Evolutionary conservation across 2,329 filamentous ascomycete genomes (phyloP).

Genomic region (Cordyceps cateniannulata): DNA sequence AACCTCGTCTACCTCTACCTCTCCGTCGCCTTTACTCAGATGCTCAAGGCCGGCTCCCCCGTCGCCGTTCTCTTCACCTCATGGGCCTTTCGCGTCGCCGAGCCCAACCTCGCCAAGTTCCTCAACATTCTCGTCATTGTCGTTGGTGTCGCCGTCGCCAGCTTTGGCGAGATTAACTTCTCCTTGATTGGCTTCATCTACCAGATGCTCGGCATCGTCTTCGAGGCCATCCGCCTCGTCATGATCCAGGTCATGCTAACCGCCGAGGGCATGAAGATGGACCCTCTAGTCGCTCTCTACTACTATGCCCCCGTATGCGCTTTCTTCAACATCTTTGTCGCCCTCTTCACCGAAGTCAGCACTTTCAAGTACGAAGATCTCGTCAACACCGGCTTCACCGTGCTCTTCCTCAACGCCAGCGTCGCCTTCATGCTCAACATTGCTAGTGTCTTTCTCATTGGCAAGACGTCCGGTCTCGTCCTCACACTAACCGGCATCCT

Average conservation of each 20-base stretch:
- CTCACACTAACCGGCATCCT: conserved; percentile 81
- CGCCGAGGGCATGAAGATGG: conserved; percentile 74
- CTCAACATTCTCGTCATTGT: conserved; percentile 47
- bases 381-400: conserved; percentile 55
- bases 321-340: conserved; percentile 68
- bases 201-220: conserved; percentile 69
- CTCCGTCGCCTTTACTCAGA: conserved; percentile 63
- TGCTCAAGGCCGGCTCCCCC: conserved; percentile 63
- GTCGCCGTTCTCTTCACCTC: conserved; percentile 60
- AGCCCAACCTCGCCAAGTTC: conserved; percentile 38
- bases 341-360: conserved; percentile 62
- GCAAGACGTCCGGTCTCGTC: conserved; percentile 79
- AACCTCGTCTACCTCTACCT: conserved; percentile 64
- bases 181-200: conserved; percentile 58
- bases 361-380: conserved; percentile 61
- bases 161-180: conserved; percentile 61
- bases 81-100: conserved; percentile 51
- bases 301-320: conserved; percentile 85
- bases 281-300: conserved; percentile 80
- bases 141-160: conserved; percentile 45
- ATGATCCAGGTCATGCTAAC: conserved; percentile 81
- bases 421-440: conserved; percentile 78
- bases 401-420: conserved; percentile 66
- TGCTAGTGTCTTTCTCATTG: conserved; percentile 81
- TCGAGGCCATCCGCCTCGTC: conserved; percentile 74